Percentiles rank a stretch among this genome's conserved stretches.
These are phyloP conservation scores for Pythium insidiosum DNA, from an alignment of 352 stramenopile genomes.

Conservation along the genomic window DNA sequence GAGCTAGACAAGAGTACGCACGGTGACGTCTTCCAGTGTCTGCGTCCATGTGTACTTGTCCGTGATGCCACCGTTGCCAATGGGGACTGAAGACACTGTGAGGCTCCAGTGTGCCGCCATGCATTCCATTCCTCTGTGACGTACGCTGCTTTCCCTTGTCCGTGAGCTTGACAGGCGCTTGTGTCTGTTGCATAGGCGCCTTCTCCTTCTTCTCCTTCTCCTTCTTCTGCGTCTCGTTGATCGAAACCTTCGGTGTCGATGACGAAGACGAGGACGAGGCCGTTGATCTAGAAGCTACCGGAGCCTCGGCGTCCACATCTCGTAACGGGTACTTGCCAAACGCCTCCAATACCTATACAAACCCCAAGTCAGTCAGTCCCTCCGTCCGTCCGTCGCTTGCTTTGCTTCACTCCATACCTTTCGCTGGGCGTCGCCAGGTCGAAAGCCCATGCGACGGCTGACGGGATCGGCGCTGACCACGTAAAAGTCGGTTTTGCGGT, in stretches of 20 bases:
- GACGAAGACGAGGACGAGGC: too few species aligned
- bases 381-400: not conserved
- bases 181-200: too few species aligned
- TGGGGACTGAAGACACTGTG: too few species aligned
- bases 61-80: slow-evolving; percentile 85
- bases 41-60: slow-evolving; percentile 97
- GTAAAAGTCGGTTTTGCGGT: slow-evolving; percentile 98
- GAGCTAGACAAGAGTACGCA: slow-evolving; percentile 23
- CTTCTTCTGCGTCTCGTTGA: too few species aligned
- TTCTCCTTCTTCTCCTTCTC: too few species aligned
- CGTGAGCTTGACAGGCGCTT: slow-evolving; percentile 23
- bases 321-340: slow-evolving; percentile 66
- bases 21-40: slow-evolving; percentile 91
- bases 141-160: slow-evolving; percentile 65
- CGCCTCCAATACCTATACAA: slow-evolving; percentile 33
- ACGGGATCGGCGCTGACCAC: slow-evolving; percentile 44
- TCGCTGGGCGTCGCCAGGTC: slow-evolving; percentile 46
- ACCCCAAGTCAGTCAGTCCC: too few species aligned
- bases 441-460: slow-evolving; percentile 50
- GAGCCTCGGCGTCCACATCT: slow-evolving; percentile 35
- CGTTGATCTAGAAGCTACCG: too few species aligned
- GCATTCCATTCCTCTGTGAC: too few species aligned
- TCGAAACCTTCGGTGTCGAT: too few species aligned
- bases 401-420: slow-evolving; percentile 16
- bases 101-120: too few species aligned